Percentiles rank a stretch among this genome's conserved stretches.
These are phyloP conservation scores for Penicillium riverlandense DNA, from an alignment of 495 filamentous ascomycete species.

Conservation along the genomic window DNA sequence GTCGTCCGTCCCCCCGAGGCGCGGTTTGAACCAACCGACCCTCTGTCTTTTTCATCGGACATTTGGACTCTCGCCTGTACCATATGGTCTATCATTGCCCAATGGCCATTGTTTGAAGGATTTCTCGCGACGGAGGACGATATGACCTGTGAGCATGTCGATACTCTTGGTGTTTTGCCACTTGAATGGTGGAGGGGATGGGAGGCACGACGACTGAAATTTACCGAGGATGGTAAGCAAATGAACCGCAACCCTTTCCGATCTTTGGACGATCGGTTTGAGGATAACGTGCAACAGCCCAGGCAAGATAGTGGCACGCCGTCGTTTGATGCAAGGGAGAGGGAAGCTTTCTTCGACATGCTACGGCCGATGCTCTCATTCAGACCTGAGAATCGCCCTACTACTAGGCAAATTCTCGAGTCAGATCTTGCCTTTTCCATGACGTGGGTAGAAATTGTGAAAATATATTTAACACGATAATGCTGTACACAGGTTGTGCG, in stretches of 20 bases:
- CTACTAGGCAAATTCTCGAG: conserved; percentile 23
- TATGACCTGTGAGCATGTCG: conserved; percentile 30
- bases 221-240: conserved; percentile 15
- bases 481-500: too few relatives aligned
- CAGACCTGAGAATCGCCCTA: conserved; percentile 26
- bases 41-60: conserved; percentile 20
- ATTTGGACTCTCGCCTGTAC: conserved; percentile 24
- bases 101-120: conserved; percentile 19
- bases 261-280: conserved; percentile 20
- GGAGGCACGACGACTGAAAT: conserved; percentile 11
- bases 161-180: conserved; percentile 25
- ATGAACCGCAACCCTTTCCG: conserved; percentile 13
- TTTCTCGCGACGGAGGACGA: conserved; percentile 22
- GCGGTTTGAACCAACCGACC: conserved; percentile 13
- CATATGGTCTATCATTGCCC: conserved; percentile 20
- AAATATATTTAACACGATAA: too few relatives aligned
- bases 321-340: conserved; percentile 17
- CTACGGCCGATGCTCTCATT: conserved; percentile 34
- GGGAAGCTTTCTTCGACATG: conserved; percentile 26
- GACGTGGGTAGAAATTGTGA: too few relatives aligned
- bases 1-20: conserved; percentile 21
- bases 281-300: conserved; percentile 18
- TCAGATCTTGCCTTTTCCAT: too few relatives aligned
- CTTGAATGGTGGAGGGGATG: conserved; percentile 16
- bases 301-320: conserved; percentile 8